These are phyloP conservation scores for Coniella lustricola DNA, from an alignment of 2,329 filamentous ascomycete species.

Conservation along the genomic window DNA sequence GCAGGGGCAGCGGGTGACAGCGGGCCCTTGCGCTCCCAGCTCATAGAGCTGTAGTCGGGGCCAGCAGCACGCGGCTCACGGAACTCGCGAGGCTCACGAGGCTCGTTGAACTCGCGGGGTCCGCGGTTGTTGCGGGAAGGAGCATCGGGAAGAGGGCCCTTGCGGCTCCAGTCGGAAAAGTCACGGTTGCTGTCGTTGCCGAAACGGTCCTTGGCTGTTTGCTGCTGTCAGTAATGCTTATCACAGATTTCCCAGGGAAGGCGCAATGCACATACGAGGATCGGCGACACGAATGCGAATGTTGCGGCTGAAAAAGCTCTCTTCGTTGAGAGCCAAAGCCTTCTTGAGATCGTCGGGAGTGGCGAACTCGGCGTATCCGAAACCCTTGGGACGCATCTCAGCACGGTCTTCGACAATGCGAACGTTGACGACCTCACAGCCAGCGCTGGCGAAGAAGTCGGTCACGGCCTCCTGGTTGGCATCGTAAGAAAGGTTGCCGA, in stretches of 20 bases:
- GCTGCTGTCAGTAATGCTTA: slow-evolving; percentile 28
- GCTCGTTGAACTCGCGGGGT: slow-evolving; percentile 53
- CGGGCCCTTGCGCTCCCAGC: slow-evolving; percentile 94
- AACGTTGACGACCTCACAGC: slow-evolving; percentile 80
- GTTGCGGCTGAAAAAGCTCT: slow-evolving; percentile 77
- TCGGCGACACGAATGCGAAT: slow-evolving; percentile 95
- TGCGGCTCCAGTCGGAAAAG: slow-evolving; percentile 85
- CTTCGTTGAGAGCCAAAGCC: slow-evolving; percentile 75
- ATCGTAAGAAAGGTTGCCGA: slow-evolving; percentile 96
- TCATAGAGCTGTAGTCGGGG: slow-evolving; percentile 28
- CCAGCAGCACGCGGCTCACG: slow-evolving; percentile 14
- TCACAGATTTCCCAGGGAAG: background rate
- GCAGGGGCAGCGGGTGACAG: slow-evolving; percentile 58
- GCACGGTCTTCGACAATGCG: slow-evolving; percentile 96
- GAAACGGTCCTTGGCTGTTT: slow-evolving; percentile 76
- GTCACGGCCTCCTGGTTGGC: slow-evolving; percentile 75
- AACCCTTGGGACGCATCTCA: slow-evolving; percentile 90
- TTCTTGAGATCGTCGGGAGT: slow-evolving; percentile 84
- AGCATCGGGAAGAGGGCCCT: slow-evolving; percentile 57
- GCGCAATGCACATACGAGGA: slow-evolving; percentile 66
- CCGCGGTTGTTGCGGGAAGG: slow-evolving; percentile 40
- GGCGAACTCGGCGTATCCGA: slow-evolving; percentile 93
- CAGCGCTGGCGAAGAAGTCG: slow-evolving; percentile 65
- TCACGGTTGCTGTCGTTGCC: slow-evolving; percentile 64
- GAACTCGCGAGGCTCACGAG: slow-evolving; percentile 57